Conservation (phyloP, 2,329 filamentous ascomycete genomes). For the Phaeosphaeriaceae sp. region DNA sequence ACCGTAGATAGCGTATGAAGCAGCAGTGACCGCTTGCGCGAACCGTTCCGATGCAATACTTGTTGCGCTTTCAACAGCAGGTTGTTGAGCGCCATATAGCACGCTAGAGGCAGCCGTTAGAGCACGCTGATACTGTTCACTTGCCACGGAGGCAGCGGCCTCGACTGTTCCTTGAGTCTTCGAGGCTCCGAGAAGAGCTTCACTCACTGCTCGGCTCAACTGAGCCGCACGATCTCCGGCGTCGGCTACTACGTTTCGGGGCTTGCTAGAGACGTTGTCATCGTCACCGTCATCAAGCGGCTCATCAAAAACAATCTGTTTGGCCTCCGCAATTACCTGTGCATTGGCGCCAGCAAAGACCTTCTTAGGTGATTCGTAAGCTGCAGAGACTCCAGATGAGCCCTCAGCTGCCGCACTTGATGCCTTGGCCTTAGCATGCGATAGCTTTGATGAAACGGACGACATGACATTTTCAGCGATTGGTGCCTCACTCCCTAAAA, state of each 20-base stretch:
- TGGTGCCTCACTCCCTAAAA: conserved; percentile 31
- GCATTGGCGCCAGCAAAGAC: conserved; percentile 63
- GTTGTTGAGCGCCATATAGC: conserved; percentile 59
- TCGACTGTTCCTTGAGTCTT: conserved; percentile 56
- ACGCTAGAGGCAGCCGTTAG: conserved; percentile 63
- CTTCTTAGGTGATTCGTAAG: conserved; percentile 51
- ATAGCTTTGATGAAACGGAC: conserved; percentile 38
- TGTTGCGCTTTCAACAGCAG: conserved; percentile 52
- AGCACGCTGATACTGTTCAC: conserved; percentile 63
- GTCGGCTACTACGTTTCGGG: conserved; percentile 59
- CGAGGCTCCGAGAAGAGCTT: conserved; percentile 58
- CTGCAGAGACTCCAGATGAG: conserved; percentile 28
- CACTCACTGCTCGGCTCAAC: conserved; percentile 62
- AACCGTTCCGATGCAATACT: conserved; percentile 62
- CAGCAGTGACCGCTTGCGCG: conserved; percentile 63
- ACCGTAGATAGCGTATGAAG: conserved; percentile 63
- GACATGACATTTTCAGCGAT: conserved; percentile 40
- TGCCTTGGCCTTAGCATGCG: conserved; percentile 27
- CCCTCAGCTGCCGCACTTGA: conserved; percentile 28
- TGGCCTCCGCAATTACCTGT: conserved; percentile 56
- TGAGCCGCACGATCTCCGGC: conserved; percentile 61
- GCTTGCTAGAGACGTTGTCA: conserved; percentile 56
- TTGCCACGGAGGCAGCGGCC: conserved; percentile 60
- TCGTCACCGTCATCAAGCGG: conserved; percentile 56
- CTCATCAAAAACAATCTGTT: conserved; percentile 57